Conservation (phyloP, 2,329 filamentous ascomycete genomes). For the Arachnopeziza araneosa region DNA sequence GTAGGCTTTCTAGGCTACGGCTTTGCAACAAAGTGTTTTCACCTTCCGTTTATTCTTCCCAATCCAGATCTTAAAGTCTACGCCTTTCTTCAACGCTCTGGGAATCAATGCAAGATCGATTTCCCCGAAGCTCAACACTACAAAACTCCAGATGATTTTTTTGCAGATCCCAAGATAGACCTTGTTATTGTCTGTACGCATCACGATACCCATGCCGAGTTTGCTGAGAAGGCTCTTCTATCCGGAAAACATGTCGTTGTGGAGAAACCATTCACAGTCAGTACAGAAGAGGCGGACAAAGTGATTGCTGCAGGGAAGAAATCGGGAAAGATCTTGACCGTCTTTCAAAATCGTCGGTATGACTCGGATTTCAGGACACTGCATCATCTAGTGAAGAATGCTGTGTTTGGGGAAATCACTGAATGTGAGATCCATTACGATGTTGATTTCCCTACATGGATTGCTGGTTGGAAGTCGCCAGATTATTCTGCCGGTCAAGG, state of each 20-base stretch:
- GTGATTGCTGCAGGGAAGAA: slow-evolving; percentile 30
- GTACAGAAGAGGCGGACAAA: slow-evolving; percentile 29
- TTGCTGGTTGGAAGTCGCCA: slow-evolving; percentile 29
- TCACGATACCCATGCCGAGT: slow-evolving; percentile 29
- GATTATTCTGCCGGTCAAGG: slow-evolving; percentile 36
- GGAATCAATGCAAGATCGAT: slow-evolving; percentile 44
- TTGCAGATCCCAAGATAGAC: slow-evolving; percentile 30
- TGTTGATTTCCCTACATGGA: slow-evolving; percentile 37
- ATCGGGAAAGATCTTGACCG: slow-evolving; percentile 30
- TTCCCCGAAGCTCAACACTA: slow-evolving; percentile 37
- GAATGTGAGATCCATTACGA: slow-evolving; percentile 34
- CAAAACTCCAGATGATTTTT: slow-evolving; percentile 30
- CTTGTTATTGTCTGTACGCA: slow-evolving; percentile 33
- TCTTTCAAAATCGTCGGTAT: slow-evolving; percentile 35
- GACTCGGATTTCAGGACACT: slow-evolving; percentile 36
- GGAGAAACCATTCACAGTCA: slow-evolving; percentile 35
- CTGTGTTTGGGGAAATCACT: slow-evolving; percentile 27
- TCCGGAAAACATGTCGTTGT: slow-evolving; percentile 36
- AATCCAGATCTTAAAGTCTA: slow-evolving; percentile 41
- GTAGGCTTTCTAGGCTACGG: slow-evolving; percentile 47
- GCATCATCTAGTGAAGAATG: slow-evolving; percentile 19
- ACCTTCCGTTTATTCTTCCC: slow-evolving; percentile 44
- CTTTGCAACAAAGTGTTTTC: slow-evolving; percentile 42
- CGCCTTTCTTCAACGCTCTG: slow-evolving; percentile 44
- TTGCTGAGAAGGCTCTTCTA: slow-evolving; percentile 30